Conservation (phyloP, 257 asterid genomes). For the Verbascum thapsus region DNA sequence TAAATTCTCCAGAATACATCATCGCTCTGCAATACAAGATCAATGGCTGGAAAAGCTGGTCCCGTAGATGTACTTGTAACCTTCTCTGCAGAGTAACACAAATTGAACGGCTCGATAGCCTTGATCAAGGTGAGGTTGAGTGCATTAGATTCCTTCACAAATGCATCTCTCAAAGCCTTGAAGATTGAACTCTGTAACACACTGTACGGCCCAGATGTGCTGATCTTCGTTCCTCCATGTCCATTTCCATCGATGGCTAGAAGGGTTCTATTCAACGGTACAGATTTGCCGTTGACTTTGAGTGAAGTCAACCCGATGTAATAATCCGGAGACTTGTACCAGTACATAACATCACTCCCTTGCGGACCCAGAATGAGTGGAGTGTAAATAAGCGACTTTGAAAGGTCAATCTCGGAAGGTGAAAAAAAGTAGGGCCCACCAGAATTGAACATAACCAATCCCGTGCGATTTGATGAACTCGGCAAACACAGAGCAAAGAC, state of each 20-base stretch:
- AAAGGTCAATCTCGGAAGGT: conserved; percentile 27
- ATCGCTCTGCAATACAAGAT: conserved; percentile 11
- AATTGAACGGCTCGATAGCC: conserved; percentile 33
- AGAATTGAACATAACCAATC: conserved; percentile 34
- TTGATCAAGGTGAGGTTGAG: conserved; percentile 23
- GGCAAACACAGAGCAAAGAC: conserved; percentile 43
- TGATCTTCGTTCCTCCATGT: conserved; percentile 34
- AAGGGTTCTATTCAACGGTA: conserved; percentile 30
- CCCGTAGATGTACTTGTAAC: conserved; percentile 23
- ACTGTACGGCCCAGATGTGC: conserved; percentile 34
- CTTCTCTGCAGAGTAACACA: conserved; percentile 25
- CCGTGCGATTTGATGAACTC: conserved; percentile 25
- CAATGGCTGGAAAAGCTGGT: conserved; percentile 38
- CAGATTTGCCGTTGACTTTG: conserved; percentile 25
- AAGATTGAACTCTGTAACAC: conserved; percentile 33
- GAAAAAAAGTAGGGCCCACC: conserved; percentile 35
- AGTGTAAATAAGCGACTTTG: conserved; percentile 34
- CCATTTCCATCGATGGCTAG: conserved; percentile 32
- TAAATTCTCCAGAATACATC: too few species aligned
- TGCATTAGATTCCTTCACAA: conserved; percentile 28
- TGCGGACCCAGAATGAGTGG: conserved; percentile 29
- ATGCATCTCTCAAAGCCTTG: conserved; percentile 28
- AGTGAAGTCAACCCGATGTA: conserved; percentile 38
- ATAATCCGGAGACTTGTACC: conserved; percentile 38
- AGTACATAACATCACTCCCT: conserved; percentile 23